Evolutionary conservation across 106 monocot species (phyloP), one percentile per base, ranked within the genome.

Genomic region (Agapanthus africanus): DNA sequence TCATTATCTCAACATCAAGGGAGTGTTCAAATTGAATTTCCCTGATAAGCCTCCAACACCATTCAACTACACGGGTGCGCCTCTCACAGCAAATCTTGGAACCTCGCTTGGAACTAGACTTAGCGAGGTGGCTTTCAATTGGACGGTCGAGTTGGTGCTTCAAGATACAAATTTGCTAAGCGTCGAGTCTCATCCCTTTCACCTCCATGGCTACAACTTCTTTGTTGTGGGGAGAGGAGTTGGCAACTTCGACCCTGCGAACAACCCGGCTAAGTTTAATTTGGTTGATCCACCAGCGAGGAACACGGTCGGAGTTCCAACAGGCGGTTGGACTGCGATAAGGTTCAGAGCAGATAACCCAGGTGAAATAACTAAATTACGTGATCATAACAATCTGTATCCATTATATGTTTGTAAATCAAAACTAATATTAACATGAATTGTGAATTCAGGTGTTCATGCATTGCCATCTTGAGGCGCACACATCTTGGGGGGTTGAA

Each of bases 401-500:
- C 4, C 3, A 5, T 26, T 8, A 31, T 14, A n/a, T 21, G 46
- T 19, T 47, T 0, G 16, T 47, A 47, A 13, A 47, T 15, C 46
- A 7, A 47, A 47, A 9, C 0, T 22, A 1, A 56, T 22, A 16
- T 56, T n/a, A 3, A 56, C 26, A 56, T 22, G 1, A 22, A 9
- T 56, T n/a, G 25, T 22, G 30, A 33, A 30, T 41, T 66, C 68
- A 66, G 77, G 71, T 30, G 77, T 77, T 71, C 54, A 64, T 71
- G 71, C 71, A 71, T 59, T 71, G 83, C 25, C 83, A 83, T 66
- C 67, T 83, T 39, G 83, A 83, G 75, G 35, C 79, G 67, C 83
- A 83, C 71, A 83, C 83, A 1, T 63, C 59, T 10, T 83, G 83
- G 82, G 82, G 87, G 82, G 11, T 11, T 82, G 52, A 74, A 74